These are phyloP conservation scores for Tetrahymena malaccensis DNA, from an alignment of 73 alveolate species.

Conservation along the genomic window DNA sequence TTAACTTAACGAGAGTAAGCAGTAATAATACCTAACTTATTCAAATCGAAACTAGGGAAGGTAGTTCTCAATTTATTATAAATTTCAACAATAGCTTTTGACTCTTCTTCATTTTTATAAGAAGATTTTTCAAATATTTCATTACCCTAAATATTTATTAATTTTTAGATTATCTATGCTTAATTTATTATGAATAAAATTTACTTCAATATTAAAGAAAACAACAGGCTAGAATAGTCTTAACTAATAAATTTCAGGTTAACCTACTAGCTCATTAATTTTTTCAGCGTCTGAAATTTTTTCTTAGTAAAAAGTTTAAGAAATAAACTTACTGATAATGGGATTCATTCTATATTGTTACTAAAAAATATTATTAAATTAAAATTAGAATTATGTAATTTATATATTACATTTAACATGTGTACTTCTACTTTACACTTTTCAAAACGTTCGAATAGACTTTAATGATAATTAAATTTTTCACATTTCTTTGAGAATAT, in stretches of 20 bases:
- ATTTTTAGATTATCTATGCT: background rate
- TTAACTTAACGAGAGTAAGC: slow-evolving; percentile 49
- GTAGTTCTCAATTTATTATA: slow-evolving; percentile 17
- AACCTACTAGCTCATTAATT: slow-evolving; percentile 7
- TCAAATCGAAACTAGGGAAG: slow-evolving; percentile 12
- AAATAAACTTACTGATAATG: slow-evolving; percentile 34
- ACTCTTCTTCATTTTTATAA: slow-evolving; percentile 34
- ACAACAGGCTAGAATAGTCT: slow-evolving; percentile 37
- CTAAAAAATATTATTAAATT: background rate
- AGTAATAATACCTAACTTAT: slow-evolving; percentile 42
- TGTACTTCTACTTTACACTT: slow-evolving; percentile 40
- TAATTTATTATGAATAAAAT: background rate
- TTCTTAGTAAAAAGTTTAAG: slow-evolving; percentile 30
- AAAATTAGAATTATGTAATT: background rate
- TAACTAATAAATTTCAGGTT: slow-evolving; percentile 15
- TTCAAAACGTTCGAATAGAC: slow-evolving; percentile 51
- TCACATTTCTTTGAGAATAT: slow-evolving; percentile 38
- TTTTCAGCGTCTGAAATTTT: slow-evolving; percentile 29
- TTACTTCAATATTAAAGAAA: slow-evolving; percentile 17
- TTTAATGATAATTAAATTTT: slow-evolving; percentile 37
- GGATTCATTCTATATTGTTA: slow-evolving; percentile 50
- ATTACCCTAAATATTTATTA: background rate
- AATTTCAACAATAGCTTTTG: slow-evolving; percentile 12
- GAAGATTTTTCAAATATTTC: slow-evolving; percentile 40
- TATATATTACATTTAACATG: background rate